phyloP scores from a whole-genome alignment of 2,329 filamentous ascomycete species.

The Aureobasidium lini region DNA sequence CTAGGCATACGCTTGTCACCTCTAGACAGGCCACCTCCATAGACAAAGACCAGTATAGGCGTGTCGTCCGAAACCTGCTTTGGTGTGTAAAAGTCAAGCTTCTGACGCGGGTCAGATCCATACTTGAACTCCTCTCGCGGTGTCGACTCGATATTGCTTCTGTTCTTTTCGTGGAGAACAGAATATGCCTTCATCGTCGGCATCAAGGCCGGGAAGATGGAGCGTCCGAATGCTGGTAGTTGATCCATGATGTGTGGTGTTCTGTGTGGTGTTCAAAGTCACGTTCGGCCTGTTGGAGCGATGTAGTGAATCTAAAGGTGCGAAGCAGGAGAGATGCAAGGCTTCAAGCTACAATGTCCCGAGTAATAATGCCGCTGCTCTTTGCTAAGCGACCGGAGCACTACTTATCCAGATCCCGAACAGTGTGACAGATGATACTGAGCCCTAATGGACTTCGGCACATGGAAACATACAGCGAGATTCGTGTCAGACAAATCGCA shows the following conservation, averaged over 20 bases:
- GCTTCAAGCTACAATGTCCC: not conserved
- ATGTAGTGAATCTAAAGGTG: not conserved
- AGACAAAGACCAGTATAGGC: slow-evolving; percentile 24
- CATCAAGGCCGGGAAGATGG: slow-evolving; percentile 18
- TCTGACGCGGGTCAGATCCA: slow-evolving; percentile 30
- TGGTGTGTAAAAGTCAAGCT: slow-evolving; percentile 34
- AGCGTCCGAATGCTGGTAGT: slow-evolving; percentile 21
- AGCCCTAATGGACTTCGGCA: slow-evolving; percentile 2
- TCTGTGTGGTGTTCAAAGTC: no score
- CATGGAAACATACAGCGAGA: not conserved
- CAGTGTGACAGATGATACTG: not conserved
- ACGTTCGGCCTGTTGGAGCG: no score
- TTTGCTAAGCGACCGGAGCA: not conserved
- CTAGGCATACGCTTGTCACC: slow-evolving; percentile 27
- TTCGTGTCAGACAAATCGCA: not conserved
- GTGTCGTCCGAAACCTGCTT: slow-evolving; percentile 17
- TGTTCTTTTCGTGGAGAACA: slow-evolving; percentile 20
- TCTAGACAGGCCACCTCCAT: slow-evolving; percentile 29
- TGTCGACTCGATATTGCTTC: slow-evolving; percentile 20
- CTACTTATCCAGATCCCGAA: not conserved
- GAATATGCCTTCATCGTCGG: slow-evolving; percentile 22
- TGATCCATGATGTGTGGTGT: slow-evolving; percentile 18
- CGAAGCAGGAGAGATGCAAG: no score
- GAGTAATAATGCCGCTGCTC: not conserved
- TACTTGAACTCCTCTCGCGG: slow-evolving; percentile 27